phyloP scores from a whole-genome alignment of 768 basidiomycete genomes.

The Naematelia encephala region DNA sequence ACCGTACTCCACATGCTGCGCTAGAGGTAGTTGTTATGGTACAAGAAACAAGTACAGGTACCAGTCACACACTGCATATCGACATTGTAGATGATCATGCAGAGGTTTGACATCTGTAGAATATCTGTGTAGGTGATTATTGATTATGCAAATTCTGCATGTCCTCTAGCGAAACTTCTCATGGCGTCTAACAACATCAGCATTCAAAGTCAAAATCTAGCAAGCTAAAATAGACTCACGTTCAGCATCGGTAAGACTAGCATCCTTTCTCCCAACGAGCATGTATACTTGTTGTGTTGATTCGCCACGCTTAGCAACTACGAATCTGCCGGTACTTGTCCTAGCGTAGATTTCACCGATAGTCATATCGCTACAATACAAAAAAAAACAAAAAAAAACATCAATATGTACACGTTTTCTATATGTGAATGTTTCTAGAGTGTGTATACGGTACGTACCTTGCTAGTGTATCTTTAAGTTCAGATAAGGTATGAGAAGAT shows the following conservation, averaged over 20 bases:
- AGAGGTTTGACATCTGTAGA: background rate
- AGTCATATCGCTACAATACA: constrained; percentile 7
- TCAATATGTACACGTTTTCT: too few relatives aligned
- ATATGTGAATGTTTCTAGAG: too few relatives aligned
- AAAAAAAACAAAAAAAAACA: background rate
- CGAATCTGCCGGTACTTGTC: constrained; percentile 20
- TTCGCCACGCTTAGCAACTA: constrained; percentile 19
- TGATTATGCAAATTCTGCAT: constrained; percentile 3
- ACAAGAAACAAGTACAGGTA: too few relatives aligned
- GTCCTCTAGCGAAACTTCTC: constrained; percentile 7
- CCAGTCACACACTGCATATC: background rate
- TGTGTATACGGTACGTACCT: too few relatives aligned
- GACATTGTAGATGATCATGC: background rate
- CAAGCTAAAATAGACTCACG: too few relatives aligned
- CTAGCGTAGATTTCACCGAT: constrained; percentile 26
- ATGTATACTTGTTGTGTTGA: constrained; percentile 22
- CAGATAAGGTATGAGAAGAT: constrained; percentile 14
- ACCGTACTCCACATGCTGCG: background rate
- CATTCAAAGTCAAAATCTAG: too few relatives aligned
- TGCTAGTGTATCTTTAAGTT: constrained; percentile 20
- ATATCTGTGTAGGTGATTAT: background rate
- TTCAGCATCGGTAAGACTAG: constrained; percentile 41
- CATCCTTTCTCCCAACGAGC: constrained; percentile 32
- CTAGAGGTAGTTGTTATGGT: background rate
- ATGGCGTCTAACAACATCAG: constrained; percentile 15